phyloP scores from a whole-genome alignment of 2,329 filamentous ascomycete genomes.

The Aspergillus clavatus region DNA sequence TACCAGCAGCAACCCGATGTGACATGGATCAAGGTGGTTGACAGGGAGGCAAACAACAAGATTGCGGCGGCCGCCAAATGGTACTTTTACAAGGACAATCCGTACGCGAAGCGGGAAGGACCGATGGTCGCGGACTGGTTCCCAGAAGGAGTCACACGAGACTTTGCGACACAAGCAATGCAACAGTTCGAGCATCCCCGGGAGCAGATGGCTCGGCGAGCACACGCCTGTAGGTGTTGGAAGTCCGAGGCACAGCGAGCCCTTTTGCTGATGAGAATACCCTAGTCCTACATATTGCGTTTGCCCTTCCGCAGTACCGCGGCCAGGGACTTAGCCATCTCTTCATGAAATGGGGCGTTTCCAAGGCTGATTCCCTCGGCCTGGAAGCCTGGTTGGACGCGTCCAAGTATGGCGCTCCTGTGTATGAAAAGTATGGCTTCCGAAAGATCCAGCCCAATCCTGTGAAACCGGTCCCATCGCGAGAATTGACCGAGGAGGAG shows the following conservation, averaged over 20 bases:
- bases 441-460: not conserved
- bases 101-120: conserved; percentile 14
- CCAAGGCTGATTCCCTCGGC: conserved; percentile 22
- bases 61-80: conserved; percentile 27
- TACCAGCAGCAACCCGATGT: conserved; percentile 21
- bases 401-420: conserved; percentile 9
- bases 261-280: not conserved
- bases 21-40: conserved; percentile 30
- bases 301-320: conserved; percentile 24
- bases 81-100: conserved; percentile 27
- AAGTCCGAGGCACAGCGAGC: not conserved
- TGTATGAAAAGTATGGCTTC: conserved; percentile 15
- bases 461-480: not conserved
- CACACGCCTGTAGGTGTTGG: conserved; percentile 18
- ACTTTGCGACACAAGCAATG: conserved; percentile 17
- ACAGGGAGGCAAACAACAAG: conserved; percentile 21
- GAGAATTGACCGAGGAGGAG: conserved; percentile 4
- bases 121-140: conserved; percentile 27
- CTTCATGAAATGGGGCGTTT: conserved; percentile 24
- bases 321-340: conserved; percentile 19
- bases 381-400: conserved; percentile 24
- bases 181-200: conserved; percentile 14
- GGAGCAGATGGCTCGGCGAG: conserved; percentile 14
- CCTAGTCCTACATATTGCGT: conserved; percentile 21
- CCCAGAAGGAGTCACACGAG: conserved; percentile 21